Conservation (phyloP, 345 rosid species). For the Mangifera indica region DNA sequence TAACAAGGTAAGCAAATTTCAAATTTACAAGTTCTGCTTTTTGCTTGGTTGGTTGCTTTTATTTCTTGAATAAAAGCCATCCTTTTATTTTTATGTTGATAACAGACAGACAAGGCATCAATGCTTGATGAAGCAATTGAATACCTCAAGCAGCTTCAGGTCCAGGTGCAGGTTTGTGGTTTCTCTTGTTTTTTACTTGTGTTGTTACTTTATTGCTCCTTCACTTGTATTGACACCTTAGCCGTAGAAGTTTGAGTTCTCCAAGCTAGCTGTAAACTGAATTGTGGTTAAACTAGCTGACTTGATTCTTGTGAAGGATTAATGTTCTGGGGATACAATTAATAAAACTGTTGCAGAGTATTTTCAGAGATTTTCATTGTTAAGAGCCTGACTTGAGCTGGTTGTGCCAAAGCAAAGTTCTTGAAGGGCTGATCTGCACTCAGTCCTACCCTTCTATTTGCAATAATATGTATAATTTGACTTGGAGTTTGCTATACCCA, state of each 20-base stretch:
- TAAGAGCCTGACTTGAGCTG: not conserved
- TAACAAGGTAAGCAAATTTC: slow-evolving; percentile 57
- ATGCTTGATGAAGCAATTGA: slow-evolving; percentile 97
- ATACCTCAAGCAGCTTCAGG: slow-evolving; percentile 92
- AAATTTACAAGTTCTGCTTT: not conserved
- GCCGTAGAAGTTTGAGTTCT: not conserved
- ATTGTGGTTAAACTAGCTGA: not conserved
- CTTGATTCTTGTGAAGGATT: not conserved
- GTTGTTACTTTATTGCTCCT: not conserved
- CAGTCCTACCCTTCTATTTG: not conserved
- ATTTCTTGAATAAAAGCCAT: not conserved
- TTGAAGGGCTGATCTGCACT: not conserved
- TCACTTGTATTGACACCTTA: slow-evolving; percentile 1
- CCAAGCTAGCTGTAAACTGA: not conserved
- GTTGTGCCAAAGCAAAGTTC: not conserved
- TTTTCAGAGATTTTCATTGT: not conserved
- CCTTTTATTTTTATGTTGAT: slow-evolving; percentile 15
- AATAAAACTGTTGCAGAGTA: not conserved
- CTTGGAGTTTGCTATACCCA: not conserved
- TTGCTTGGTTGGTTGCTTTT: slow-evolving; percentile 5
- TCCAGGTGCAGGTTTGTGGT: slow-evolving; percentile 81
- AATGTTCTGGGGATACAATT: not conserved
- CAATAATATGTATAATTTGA: not conserved
- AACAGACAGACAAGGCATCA: slow-evolving; percentile 90
- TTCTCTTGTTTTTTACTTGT: not conserved